Conservation (phyloP, 2,329 filamentous ascomycete genomes). For the Cercospora brassicicola region DNA sequence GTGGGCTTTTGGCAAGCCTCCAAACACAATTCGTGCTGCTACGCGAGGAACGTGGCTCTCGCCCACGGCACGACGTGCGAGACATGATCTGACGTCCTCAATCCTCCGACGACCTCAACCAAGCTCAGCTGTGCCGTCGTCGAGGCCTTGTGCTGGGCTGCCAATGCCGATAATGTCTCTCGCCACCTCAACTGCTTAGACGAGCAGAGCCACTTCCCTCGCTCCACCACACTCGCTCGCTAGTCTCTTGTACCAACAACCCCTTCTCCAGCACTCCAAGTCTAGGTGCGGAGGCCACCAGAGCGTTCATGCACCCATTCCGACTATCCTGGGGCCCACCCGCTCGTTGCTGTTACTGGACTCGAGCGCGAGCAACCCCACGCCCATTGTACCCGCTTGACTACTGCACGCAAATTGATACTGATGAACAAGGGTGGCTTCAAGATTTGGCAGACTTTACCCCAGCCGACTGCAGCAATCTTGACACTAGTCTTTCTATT, state of each 20-base stretch:
- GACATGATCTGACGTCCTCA: not conserved
- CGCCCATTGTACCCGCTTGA: constrained; percentile 12
- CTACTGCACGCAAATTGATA: constrained; percentile 16
- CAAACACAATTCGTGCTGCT: not conserved
- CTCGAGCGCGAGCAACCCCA: constrained; percentile 7
- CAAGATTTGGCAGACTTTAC: constrained; percentile 7
- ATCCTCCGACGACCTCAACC: not conserved
- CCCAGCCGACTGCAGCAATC: not conserved
- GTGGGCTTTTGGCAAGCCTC: not conserved
- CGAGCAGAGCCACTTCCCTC: constrained; percentile 7
- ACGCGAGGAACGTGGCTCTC: not conserved
- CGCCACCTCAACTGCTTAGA: constrained; percentile 18
- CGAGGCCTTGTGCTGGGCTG: not conserved
- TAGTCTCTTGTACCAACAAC: not conserved
- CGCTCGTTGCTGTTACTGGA: not conserved
- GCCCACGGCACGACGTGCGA: not conserved
- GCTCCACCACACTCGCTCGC: constrained; percentile 1
- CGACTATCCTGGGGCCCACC: constrained; percentile 3
- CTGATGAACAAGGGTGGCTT: constrained; percentile 4
- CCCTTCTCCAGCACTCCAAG: constrained; percentile 15
- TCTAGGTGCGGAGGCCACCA: constrained; percentile 8
- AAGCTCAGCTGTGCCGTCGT: not conserved
- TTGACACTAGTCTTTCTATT: not conserved
- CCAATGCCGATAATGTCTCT: not conserved
- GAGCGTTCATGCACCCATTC: constrained; percentile 17